Evolutionary conservation across 768 basidiomycete genomes (phyloP), one percentile per base, ranked within the genome.

Genomic region (Hemileccinum rubropunctum): DNA sequence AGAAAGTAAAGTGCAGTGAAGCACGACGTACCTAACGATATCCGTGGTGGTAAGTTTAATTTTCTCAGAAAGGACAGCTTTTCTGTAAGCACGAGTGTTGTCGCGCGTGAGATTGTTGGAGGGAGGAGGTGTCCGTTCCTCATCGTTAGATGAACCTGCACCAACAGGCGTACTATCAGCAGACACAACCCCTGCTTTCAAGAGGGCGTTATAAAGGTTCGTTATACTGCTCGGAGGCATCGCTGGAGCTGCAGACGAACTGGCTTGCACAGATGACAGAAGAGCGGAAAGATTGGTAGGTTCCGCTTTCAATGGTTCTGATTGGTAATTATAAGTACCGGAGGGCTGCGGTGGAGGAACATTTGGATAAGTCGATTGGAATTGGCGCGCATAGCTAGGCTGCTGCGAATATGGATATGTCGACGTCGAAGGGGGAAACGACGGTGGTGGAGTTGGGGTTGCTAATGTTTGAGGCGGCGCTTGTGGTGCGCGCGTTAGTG

Each of bases 151-250:
- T 1, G 74, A 65, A 48, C 77, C 76, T 20, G 79, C 75, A 32
- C 78, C 78, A 23, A 69, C 62, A 6, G 84, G 77, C 17, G 82
- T 80, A 33, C 71, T 73, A 38, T 72, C 76, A 35, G 76, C 71
- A 21, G 82, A 75, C 20, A 91, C 81, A 9, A 91, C 78, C 49
- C 91, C 91, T n/a, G 90, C 86, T 67, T 86, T 89, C 46, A 90
- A 63, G 21, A 93, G 76, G 3, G 84, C 82, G 37, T 80, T 82
- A 51, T 84, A 77, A 32, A 91, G 72, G 61, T 76, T 78, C 28
- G 79, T 64, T 50, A 88, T 80, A 58, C 76, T 76, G 57, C 44
- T 62, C 2, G 64, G 47, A 18, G 69, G 56, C 4, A 58, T 28
- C 4, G 62, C 45, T 2, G 67, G 44, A n/a, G 59, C 48, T 12